Evolutionary conservation across 371 early-diverging fungal species (phyloP).

Genomic region (Haplosporangium sp.): DNA sequence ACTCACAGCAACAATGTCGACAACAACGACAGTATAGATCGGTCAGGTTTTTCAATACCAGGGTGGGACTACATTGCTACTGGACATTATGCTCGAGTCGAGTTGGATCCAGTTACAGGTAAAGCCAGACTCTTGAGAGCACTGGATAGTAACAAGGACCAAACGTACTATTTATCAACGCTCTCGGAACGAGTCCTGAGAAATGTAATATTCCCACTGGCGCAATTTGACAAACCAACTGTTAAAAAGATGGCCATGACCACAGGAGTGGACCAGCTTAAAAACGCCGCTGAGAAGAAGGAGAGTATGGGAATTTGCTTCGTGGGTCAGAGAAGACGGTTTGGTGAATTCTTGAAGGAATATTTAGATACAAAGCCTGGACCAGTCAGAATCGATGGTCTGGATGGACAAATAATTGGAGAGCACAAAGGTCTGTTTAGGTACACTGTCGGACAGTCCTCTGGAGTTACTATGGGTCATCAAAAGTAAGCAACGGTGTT

Average conservation of each 20-base stretch:
- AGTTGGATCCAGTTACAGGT: slow-evolving; percentile 34
- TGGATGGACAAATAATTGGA: slow-evolving; percentile 70
- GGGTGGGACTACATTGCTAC: slow-evolving; percentile 77
- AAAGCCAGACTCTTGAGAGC: slow-evolving; percentile 25
- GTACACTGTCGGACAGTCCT: slow-evolving; percentile 83
- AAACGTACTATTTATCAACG: slow-evolving; percentile 91
- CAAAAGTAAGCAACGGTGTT: slow-evolving; percentile 58
- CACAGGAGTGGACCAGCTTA: slow-evolving; percentile 13
- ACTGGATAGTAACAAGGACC: slow-evolving; percentile 86
- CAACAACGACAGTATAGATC: not conserved
- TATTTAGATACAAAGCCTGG: slow-evolving; percentile 74
- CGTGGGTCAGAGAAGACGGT: slow-evolving; percentile 85
- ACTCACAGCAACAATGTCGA: not conserved
- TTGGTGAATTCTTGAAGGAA: slow-evolving; percentile 82
- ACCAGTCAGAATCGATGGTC: slow-evolving; percentile 64
- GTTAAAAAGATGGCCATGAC: slow-evolving; percentile 78
- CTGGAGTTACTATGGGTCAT: slow-evolving; percentile 67
- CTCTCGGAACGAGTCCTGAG: slow-evolving; percentile 64
- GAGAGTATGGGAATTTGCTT: slow-evolving; percentile 98
- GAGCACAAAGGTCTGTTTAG: slow-evolving; percentile 77
- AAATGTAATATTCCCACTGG: slow-evolving; percentile 88
- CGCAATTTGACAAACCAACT: slow-evolving; percentile 74
- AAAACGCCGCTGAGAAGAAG: slow-evolving; percentile 74
- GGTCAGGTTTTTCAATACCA: not conserved
- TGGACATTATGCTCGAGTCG: slow-evolving; percentile 88